A percentile compares a stretch with the other conserved stretches of the same genome.
Evolutionary conservation across 2,329 filamentous ascomycete genomes (phyloP).

Genomic region (Ophiocordyceps robertsii): DNA sequence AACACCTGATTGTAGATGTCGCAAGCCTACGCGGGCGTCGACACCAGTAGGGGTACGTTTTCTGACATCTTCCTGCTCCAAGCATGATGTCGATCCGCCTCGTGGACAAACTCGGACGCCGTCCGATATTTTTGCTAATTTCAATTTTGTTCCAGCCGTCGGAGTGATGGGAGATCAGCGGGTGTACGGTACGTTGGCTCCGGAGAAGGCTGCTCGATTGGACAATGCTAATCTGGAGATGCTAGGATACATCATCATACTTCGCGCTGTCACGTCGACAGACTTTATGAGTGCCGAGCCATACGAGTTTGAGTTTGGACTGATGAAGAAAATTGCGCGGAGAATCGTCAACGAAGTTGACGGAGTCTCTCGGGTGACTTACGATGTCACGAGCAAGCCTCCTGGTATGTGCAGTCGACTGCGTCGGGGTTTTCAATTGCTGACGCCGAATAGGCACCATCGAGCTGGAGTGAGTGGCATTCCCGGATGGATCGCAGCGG

Average conservation of each 20-base stretch:
- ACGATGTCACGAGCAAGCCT: slow-evolving; percentile 50
- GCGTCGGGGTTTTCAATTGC: no score
- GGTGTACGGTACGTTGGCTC: slow-evolving; percentile 9
- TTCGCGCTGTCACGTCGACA: slow-evolving; percentile 3
- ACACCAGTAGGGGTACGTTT: slow-evolving; percentile 6
- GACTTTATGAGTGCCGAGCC: slow-evolving; percentile 50
- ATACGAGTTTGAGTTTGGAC: slow-evolving; percentile 50
- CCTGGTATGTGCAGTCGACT: slow-evolving; percentile 22
- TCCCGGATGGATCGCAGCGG: no score
- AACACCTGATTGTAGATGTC: no score
- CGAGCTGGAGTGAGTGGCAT: no score
- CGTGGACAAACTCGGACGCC: no score
- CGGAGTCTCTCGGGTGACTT: slow-evolving; percentile 58
- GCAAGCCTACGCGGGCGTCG: slow-evolving; percentile 14
- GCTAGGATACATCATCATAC: slow-evolving; percentile 15
- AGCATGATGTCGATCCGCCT: no score
- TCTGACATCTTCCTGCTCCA: no score
- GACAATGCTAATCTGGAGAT: slow-evolving; percentile 14
- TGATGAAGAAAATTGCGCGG: slow-evolving; percentile 49
- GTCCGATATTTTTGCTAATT: no score
- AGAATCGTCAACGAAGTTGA: slow-evolving; percentile 57
- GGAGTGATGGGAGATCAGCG: slow-evolving; percentile 13
- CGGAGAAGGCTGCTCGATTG: not conserved
- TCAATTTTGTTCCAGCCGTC: not conserved
- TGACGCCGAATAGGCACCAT: no score